Conservation (phyloP, 208 protist species). For the Leishmania tarentolae region DNA sequence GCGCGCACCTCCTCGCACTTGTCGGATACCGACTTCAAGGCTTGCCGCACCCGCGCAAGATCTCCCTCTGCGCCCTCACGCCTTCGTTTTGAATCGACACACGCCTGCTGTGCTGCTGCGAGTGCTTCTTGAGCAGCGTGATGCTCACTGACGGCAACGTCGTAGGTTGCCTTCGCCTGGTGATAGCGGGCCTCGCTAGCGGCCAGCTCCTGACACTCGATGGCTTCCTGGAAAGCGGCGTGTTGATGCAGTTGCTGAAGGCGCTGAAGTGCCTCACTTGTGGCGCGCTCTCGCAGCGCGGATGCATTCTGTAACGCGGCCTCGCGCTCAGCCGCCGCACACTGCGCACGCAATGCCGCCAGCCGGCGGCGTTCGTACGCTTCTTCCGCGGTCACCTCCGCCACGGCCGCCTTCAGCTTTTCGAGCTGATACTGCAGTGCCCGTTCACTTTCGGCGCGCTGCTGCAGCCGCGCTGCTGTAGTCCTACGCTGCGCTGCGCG, state of each 20-base stretch:
- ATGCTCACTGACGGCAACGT: constrained; percentile 11
- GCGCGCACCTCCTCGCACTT: constrained; percentile 10
- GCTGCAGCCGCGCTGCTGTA: background rate
- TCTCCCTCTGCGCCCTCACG: background rate
- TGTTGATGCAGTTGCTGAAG: constrained; percentile 9
- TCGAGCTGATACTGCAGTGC: background rate
- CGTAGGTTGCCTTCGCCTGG: constrained; percentile 8
- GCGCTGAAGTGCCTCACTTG: background rate
- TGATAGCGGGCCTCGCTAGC: constrained; percentile 7
- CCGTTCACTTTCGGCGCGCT: background rate
- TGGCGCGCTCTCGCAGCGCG: background rate
- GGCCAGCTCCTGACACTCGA: constrained; percentile 17
- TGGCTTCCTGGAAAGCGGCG: background rate
- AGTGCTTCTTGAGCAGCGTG: constrained; percentile 8
- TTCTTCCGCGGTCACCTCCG: background rate
- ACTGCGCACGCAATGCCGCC: constrained; percentile 1
- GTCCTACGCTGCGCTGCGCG: background rate
- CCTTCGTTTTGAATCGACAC: background rate
- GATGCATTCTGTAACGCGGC: constrained; percentile 5
- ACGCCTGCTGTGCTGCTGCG: background rate
- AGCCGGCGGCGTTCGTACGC: background rate
- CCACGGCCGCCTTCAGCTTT: background rate
- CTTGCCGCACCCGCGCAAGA: background rate
- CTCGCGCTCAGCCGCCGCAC: constrained; percentile 5
- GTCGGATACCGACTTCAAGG: constrained; percentile 1